These are phyloP conservation scores for Chimonanthus praecox DNA, from an alignment of 164 flowering plant genomes.

Conservation along the genomic window DNA sequence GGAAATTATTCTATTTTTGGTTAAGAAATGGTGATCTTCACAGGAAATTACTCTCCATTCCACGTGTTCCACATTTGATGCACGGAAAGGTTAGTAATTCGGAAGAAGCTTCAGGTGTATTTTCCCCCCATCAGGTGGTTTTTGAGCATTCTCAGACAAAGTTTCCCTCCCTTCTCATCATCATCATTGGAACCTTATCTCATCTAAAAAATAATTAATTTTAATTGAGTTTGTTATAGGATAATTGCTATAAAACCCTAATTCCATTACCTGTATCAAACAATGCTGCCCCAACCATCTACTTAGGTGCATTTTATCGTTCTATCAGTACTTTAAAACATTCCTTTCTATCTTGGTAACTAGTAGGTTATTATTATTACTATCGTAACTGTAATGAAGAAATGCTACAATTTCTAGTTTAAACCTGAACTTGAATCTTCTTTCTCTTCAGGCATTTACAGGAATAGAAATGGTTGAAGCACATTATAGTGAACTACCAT, in stretches of 20 bases:
- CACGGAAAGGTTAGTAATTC: no score
- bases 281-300: background rate
- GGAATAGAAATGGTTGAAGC: background rate
- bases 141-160: no score
- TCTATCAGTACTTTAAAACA: background rate
- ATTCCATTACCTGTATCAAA: background rate
- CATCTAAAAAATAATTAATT: background rate
- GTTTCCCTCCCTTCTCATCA: no score
- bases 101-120: no score
- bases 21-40: no score
- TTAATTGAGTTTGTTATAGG: no score
- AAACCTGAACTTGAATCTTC: background rate
- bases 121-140: no score
- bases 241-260: background rate
- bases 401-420: background rate
- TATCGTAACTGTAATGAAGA: background rate
- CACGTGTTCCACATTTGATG: no score
- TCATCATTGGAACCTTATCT: no score
- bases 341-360: background rate
- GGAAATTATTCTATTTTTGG: no score
- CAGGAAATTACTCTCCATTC: no score
- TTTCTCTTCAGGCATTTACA: slow-evolving; percentile 2
- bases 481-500: background rate
- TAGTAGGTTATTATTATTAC: background rate
- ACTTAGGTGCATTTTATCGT: background rate